These are phyloP conservation scores for Septoria linicola DNA, from an alignment of 2,329 filamentous ascomycete species.

Conservation along the genomic window DNA sequence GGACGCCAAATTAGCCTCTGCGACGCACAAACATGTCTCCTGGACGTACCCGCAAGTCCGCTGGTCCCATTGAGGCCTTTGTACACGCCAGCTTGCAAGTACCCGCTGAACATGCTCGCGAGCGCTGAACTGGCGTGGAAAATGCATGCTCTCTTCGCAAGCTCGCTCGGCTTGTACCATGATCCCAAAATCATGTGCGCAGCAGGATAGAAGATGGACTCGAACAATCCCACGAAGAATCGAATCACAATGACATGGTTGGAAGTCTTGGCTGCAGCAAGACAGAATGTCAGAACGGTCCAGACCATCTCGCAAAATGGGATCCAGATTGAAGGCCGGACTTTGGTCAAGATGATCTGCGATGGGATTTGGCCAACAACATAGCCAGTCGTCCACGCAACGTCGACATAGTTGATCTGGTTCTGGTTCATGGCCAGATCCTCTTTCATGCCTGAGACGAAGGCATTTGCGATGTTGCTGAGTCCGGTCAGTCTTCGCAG, in stretches of 20 bases:
- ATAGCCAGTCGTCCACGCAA: slow-evolving; percentile 61
- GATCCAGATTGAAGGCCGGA: slow-evolving; percentile 52
- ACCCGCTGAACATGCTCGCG: slow-evolving; percentile 52
- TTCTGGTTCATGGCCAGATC: slow-evolving; percentile 55
- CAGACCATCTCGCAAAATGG: slow-evolving; percentile 51
- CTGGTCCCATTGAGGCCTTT: slow-evolving; percentile 46
- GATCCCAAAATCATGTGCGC: slow-evolving; percentile 54
- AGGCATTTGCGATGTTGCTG: slow-evolving; percentile 44
- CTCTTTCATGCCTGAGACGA: slow-evolving; percentile 53
- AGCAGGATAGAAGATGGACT: slow-evolving; percentile 54
- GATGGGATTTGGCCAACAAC: slow-evolving; percentile 27
- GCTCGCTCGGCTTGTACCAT: slow-evolving; percentile 53
- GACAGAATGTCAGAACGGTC: slow-evolving; percentile 50
- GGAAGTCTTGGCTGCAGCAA: slow-evolving; percentile 44
- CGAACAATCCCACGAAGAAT: slow-evolving; percentile 53
- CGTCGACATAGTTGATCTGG: slow-evolving; percentile 57
- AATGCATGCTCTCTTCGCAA: slow-evolving; percentile 54
- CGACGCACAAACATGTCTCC: slow-evolving; percentile 32
- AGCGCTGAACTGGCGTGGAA: slow-evolving; percentile 52
- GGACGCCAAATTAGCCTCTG: slow-evolving; percentile 30
- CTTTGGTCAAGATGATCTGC: slow-evolving; percentile 49
- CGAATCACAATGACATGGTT: slow-evolving; percentile 49
- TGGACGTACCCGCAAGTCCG: slow-evolving; percentile 50
- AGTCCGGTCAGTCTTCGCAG: background rate
- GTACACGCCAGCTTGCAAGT: slow-evolving; percentile 56